Evolutionary conservation across 2,329 filamentous ascomycete genomes (phyloP).

Genomic region (Ustilaginoidea virens): DNA sequence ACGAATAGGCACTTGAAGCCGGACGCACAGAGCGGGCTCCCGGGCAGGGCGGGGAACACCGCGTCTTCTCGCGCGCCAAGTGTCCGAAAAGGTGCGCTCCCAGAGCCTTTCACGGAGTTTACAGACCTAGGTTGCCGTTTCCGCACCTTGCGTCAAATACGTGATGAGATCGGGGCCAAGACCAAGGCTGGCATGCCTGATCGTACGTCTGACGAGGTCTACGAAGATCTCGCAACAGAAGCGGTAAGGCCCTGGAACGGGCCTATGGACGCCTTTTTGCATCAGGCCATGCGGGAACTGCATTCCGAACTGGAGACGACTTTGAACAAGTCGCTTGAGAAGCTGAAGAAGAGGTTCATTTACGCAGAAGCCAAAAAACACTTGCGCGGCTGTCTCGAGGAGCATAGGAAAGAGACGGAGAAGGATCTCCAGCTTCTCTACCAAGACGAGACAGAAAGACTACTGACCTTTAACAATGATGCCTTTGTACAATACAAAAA

Average conservation of each 20-base stretch:
- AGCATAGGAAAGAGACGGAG: constrained; percentile 20
- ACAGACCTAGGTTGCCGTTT: constrained; percentile 22
- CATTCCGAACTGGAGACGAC: constrained; percentile 28
- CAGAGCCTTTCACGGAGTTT: constrained; percentile 24
- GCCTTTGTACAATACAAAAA: constrained; percentile 29
- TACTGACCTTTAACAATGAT: constrained; percentile 42
- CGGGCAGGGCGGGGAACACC: background rate
- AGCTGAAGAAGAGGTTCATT: constrained; percentile 30
- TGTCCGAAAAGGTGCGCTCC: constrained; percentile 8
- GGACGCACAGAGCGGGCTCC: constrained; percentile 15
- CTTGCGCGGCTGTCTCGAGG: constrained; percentile 27
- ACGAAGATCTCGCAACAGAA: constrained; percentile 40
- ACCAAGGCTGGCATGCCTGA: constrained; percentile 42
- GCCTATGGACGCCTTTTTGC: constrained; percentile 34
- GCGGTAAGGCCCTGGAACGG: constrained; percentile 42
- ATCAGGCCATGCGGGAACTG: constrained; percentile 31
- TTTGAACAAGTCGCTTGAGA: constrained; percentile 30
- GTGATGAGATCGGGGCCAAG: constrained; percentile 35
- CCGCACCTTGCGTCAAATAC: constrained; percentile 34
- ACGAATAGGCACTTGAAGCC: constrained; percentile 18
- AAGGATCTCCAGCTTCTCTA: constrained; percentile 28
- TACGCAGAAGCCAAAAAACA: constrained; percentile 30
- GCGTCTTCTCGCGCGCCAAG: constrained; percentile 6
- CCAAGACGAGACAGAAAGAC: constrained; percentile 34
- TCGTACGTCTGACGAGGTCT: constrained; percentile 42